Evolutionary conservation across 768 basidiomycete genomes (phyloP), one percentile per base, ranked within the genome.

Genomic region (Tulasnella sp.): DNA sequence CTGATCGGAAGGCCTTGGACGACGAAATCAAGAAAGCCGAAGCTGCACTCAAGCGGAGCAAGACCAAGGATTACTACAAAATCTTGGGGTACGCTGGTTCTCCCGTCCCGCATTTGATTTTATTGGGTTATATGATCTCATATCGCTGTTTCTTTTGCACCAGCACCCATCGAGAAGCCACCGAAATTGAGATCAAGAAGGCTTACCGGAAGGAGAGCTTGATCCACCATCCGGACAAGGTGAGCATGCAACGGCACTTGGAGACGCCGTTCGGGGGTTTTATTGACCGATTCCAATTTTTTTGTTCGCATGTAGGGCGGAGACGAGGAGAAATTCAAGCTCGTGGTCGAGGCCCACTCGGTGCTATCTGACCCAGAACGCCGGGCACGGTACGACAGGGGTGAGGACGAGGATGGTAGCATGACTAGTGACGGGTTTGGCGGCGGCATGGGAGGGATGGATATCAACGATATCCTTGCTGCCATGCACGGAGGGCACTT

Each of bases 281-380:
- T 15, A 17, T 29, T 38, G 64, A 70, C 69, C 75, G 22, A 64
- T 19, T 72, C 12, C 39, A 22, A 34, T 25, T 64, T 22, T 67
- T 58, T 37, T 78, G 73, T 73, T 39, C 81, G 42, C 78, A 77
- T 77, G 40, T 58, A 93, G 90, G 95, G 96, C 36, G 96, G 96
- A 37, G 93, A 95, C 81, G 96, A 97, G 80, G 97, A 97, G 81
- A 92, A 93, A 80, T 99, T 99, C 88, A 97, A 98, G 83, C 87
- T 94, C 29, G 90, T 94, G 38, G 89, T 86, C 0, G 94, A 95
- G 82, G 93, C 93, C 2, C 87, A 96, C 78, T 87, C 89, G 9
- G 91, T 96, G 3, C 89, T 96, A 2, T 93, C 92, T 0, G 94
- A 96, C 79, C 87, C 93, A 0, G 85, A 84, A 14, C 85, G 90